Evolutionary conservation across 345 rosid genomes (phyloP).

Genomic region (Gossypium stocksii): DNA sequence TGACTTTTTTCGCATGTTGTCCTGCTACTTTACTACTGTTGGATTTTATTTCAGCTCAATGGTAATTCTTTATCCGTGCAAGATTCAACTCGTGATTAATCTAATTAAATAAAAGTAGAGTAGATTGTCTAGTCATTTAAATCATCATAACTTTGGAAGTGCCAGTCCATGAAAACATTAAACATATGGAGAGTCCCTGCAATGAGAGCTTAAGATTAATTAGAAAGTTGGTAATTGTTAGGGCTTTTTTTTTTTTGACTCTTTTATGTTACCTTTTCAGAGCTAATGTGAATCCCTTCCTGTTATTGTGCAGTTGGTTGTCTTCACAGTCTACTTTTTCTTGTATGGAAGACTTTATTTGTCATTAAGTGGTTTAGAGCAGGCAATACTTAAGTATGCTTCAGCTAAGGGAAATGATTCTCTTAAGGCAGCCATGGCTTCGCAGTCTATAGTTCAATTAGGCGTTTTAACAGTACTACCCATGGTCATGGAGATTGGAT

Average conservation of each 20-base stretch:
- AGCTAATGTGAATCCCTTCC: constrained; percentile 12
- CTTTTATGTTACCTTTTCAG: background rate
- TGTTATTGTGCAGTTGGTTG: constrained; percentile 54
- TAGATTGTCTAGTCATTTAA: background rate
- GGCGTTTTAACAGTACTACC: constrained; percentile 83
- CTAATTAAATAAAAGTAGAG: background rate
- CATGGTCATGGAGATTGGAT: constrained; percentile 98
- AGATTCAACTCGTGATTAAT: constrained; percentile 8
- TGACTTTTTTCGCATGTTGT: constrained; percentile 96
- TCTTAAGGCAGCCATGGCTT: constrained; percentile 84
- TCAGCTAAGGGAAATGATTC: constrained; percentile 61
- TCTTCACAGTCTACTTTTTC: constrained; percentile 65
- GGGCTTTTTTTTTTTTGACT: background rate
- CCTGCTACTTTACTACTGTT: constrained; percentile 77
- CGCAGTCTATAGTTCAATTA: constrained; percentile 84
- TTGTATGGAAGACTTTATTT: constrained; percentile 87
- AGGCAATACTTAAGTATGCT: constrained; percentile 65
- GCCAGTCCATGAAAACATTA: background rate
- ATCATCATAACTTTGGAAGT: background rate
- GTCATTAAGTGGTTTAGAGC: constrained; percentile 85
- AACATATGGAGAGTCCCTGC: background rate
- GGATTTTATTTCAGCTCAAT: constrained; percentile 87
- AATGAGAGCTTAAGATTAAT: background rate
- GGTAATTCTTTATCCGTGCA: constrained; percentile 45
- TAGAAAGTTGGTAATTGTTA: background rate